Evolutionary conservation across 768 basidiomycete genomes (phyloP), one percentile per base, ranked within the genome.

Genomic region (Pleurotus giganteus): DNA sequence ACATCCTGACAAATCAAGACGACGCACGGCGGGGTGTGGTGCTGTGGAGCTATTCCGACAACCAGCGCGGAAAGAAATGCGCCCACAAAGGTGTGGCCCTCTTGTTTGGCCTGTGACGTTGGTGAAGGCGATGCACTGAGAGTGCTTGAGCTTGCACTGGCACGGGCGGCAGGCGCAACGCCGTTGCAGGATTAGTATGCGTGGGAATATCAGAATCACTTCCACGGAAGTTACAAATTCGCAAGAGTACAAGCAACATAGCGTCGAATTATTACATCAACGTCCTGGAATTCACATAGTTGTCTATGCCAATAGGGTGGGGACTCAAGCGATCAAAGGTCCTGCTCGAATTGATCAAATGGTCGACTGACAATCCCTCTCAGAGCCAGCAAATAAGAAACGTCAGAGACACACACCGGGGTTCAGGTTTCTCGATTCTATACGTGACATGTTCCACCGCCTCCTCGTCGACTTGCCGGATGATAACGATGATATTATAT

Each of bases 1-100:
- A 76, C 91, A 91, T 92, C 47, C 19, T 62, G 56, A 26, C 39
- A 57, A 13, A 11, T 29, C 15, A 21, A 43, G 39, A 9, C 31
- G 15, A 6, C 6, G 32, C 21, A 21, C 24, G 11, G 49, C 11
- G 11, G 49, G 36, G 17, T 17, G 17, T n/a, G 11, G 7, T 11
- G 9, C 24, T 4, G 49, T 13, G 23, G 34, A 19, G 26, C 3
- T 19, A 37, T 37, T 51, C 49, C 49, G 34, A 37, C 21, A 51
- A 23, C 49, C 49, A 23, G 49, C 21, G 34, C 49, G 49, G 49
- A 23, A 37, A 24, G n/a, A 19, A 24, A n/a, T 51, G 49, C 49
- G 23, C 12, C 49, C 31, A 37, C 49, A 24, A 17, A 47, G 39
- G 7, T 41, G 39, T n/a, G 17, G n/a, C 39, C 39, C n/a, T 24